A percentile compares a stretch with the other conserved stretches of the same genome.
Evolutionary conservation across 805 yeast species (phyloP).

Genomic region (Grigorovia yakushimaensis): DNA sequence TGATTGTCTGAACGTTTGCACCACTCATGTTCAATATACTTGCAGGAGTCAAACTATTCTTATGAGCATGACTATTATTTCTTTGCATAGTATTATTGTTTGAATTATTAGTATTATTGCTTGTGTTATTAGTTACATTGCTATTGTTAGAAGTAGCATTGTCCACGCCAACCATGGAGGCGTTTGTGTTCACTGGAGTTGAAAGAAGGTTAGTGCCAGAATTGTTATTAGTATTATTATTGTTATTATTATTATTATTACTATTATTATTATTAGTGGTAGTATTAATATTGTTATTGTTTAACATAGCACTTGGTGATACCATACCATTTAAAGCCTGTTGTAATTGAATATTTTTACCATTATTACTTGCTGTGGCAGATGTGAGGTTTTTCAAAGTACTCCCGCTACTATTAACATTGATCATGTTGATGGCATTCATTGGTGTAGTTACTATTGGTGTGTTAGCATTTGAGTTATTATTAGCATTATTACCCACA

Average conservation of each 20-base stretch:
- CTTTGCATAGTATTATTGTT: not conserved
- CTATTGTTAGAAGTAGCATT: not conserved
- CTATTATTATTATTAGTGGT: not conserved
- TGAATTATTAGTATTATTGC: not conserved
- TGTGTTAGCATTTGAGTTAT: not conserved
- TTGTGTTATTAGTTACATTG: not conserved
- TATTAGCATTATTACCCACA: not conserved
- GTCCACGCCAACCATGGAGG: not conserved
- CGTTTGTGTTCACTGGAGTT: not conserved
- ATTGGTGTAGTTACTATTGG: not conserved
- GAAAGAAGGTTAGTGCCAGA: not conserved
- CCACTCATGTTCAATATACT: conserved; percentile 13
- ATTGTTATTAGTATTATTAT: not conserved
- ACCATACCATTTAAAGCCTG: conserved; percentile 2
- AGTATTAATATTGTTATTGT: not conserved
- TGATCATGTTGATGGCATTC: conserved; percentile 4
- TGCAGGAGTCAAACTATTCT: conserved; percentile 8
- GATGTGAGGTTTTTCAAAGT: conserved; percentile 21
- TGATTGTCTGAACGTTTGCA: conserved; percentile 11
- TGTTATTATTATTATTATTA: not conserved
- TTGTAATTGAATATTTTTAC: conserved; percentile 10
- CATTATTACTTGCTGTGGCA: conserved; percentile 16
- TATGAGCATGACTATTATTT: not conserved
- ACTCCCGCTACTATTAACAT: conserved; percentile 10
- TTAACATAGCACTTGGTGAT: not conserved